These are phyloP conservation scores for Plasmodium coatneyi DNA, from an alignment of 169 alveolate genomes.

Conservation along the genomic window DNA sequence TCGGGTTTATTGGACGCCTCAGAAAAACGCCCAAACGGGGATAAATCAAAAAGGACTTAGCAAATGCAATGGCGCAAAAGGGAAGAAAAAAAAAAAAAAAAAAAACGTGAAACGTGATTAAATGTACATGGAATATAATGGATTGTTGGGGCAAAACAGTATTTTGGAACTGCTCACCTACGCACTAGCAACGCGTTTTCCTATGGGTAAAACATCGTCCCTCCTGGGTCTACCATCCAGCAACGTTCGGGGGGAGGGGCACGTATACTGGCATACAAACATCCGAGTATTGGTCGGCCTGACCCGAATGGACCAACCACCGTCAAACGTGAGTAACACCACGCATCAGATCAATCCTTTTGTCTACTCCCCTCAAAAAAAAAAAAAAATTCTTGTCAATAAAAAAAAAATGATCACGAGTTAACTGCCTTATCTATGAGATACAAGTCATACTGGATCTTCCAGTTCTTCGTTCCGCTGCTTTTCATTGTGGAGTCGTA, in stretches of 20 bases:
- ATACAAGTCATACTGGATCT: conserved; percentile 80
- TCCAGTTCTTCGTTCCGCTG: conserved; percentile 80
- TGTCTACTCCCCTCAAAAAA: neutral
- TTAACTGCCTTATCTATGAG: conserved; percentile 83
- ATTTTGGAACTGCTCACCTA: too few species aligned
- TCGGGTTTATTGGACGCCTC: neutral
- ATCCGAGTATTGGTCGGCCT: neutral
- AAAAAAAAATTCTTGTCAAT: too few species aligned
- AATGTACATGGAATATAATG: neutral
- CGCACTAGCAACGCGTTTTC: too few species aligned
- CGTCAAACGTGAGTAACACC: neutral
- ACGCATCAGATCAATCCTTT: neutral
- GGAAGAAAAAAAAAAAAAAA: neutral
- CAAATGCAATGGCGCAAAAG: neutral
- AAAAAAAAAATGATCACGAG: neutral
- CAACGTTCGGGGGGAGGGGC: neutral
- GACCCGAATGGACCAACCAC: neutral
- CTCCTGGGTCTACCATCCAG: neutral
- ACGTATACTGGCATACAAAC: neutral
- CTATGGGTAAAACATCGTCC: neutral
- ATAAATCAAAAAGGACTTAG: neutral
- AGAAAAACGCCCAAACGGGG: neutral
- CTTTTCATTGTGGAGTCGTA: conserved; percentile 77
- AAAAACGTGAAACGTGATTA: neutral
- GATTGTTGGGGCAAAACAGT: neutral